Evolutionary conservation across 805 yeast species (phyloP).

Genomic region (Jamesozyma hellenica): DNA sequence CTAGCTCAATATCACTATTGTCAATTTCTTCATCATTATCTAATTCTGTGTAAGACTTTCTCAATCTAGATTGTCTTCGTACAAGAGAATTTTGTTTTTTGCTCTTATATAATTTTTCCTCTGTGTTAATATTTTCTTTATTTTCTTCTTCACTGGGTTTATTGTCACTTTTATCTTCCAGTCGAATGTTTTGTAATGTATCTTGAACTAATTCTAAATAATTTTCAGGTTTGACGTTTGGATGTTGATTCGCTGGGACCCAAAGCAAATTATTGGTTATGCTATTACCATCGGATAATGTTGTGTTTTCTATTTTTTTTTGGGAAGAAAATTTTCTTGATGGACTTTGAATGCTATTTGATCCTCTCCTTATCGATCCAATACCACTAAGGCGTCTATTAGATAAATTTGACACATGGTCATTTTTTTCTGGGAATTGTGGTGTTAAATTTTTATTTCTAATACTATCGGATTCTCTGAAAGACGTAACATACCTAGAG

Average conservation of each 20-base stretch:
- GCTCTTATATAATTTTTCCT: not conserved
- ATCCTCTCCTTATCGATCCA: conserved; percentile 17
- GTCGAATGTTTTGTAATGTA: conserved; percentile 25
- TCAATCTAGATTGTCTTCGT: conserved; percentile 27
- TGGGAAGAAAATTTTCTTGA: conserved; percentile 4
- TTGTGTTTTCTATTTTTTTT: not conserved
- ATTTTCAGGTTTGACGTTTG: conserved; percentile 89
- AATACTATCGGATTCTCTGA: not conserved
- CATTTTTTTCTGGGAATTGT: not conserved
- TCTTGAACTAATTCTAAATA: conserved; percentile 56
- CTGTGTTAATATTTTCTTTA: not conserved
- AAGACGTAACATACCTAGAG: not conserved
- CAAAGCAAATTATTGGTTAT: conserved; percentile 51
- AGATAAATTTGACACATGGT: not conserved
- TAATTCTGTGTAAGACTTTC: conserved; percentile 26
- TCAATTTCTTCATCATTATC: conserved; percentile 26
- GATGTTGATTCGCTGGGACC: conserved; percentile 95
- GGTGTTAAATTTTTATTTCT: not conserved
- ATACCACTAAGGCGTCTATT: conserved; percentile 19
- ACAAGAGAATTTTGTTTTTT: conserved; percentile 14
- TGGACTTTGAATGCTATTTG: conserved; percentile 2
- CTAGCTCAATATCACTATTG: conserved; percentile 19
- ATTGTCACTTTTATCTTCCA: conserved; percentile 5
- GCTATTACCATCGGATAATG: not conserved
- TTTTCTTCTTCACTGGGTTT: conserved; percentile 5